Percentiles rank a stretch among this genome's conserved stretches.
Conservation (phyloP, 73 alveolate species). For the Effrenium voratum region DNA sequence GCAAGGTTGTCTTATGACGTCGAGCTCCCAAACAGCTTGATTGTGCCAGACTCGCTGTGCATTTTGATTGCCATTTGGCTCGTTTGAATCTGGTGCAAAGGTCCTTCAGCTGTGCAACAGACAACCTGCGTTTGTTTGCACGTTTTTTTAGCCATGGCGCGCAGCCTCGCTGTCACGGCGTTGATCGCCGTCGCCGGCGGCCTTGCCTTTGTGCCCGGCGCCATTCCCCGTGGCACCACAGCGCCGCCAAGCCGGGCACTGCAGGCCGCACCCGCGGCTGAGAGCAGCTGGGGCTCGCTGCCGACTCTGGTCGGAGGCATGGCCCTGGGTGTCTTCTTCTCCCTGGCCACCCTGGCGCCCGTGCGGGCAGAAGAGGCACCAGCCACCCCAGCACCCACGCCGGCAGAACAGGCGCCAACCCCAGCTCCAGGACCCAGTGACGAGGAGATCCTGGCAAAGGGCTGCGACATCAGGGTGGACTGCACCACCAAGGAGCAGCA, state of each 20-base stretch:
- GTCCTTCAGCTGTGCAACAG: too few species aligned
- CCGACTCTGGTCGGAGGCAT: conserved; percentile 67
- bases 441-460: conserved; percentile 88
- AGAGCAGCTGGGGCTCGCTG: conserved; percentile 55
- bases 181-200: conserved; percentile 73
- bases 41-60: too few species aligned
- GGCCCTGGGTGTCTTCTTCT: conserved; percentile 64
- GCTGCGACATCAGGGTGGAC: conserved; percentile 90
- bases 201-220: conserved; percentile 75
- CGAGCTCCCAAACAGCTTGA: too few species aligned
- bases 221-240: conserved; percentile 66
- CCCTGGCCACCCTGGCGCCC: conserved; percentile 67
- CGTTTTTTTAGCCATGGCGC: too few species aligned
- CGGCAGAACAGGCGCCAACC: conserved; percentile 22
- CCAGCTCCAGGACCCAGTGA: conserved; percentile 38
- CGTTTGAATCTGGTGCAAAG: too few species aligned
- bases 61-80: too few species aligned
- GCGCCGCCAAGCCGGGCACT: conserved; percentile 39
- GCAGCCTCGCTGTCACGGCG: conserved; percentile 23
- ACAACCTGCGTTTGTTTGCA: too few species aligned
- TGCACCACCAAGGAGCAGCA: conserved; percentile 85
- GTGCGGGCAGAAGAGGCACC: conserved; percentile 61
- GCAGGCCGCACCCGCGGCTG: conserved; percentile 14
- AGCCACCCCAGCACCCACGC: neutral
- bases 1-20: too few species aligned